Evolutionary conservation across 345 rosid species (phyloP).

Genomic region (Microthlaspi erraticum): DNA sequence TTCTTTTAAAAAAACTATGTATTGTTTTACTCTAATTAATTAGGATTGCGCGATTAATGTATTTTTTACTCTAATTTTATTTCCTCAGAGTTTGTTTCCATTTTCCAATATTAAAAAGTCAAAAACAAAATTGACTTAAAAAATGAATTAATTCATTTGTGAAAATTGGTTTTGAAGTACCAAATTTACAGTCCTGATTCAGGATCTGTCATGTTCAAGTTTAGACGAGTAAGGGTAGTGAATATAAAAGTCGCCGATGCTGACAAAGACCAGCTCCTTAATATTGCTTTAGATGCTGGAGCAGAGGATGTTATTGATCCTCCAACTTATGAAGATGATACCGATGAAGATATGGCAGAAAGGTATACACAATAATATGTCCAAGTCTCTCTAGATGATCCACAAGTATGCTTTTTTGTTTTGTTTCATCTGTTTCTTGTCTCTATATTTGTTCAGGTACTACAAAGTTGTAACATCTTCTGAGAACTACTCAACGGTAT

Average conservation of each 20-base stretch:
- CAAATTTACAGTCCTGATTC: too few relatives aligned
- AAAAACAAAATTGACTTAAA: too few relatives aligned
- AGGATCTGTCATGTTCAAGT: constrained; percentile 92
- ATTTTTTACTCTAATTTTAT: too few relatives aligned
- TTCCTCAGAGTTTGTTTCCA: too few relatives aligned
- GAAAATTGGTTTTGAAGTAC: too few relatives aligned
- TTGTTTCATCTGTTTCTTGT: constrained; percentile 29
- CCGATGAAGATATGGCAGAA: constrained; percentile 71
- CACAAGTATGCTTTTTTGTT: background rate
- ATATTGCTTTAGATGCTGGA: constrained; percentile 84
- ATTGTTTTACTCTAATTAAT: too few relatives aligned
- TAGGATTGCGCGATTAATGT: too few relatives aligned
- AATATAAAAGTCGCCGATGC: constrained; percentile 74
- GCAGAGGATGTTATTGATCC: constrained; percentile 98
- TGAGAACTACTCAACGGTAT: constrained; percentile 67
- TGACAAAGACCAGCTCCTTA: constrained; percentile 82
- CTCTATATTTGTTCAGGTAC: constrained; percentile 53
- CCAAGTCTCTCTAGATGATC: constrained; percentile 4
- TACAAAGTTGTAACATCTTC: constrained; percentile 78
- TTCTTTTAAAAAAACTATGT: too few relatives aligned
- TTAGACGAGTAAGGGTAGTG: constrained; percentile 75
- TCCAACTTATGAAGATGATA: constrained; percentile 66
- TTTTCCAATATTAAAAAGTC: too few relatives aligned
- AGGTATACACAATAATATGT: constrained; percentile 47
- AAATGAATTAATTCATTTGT: too few relatives aligned